phyloP scores from a whole-genome alignment of 495 filamentous ascomycete species.

The Neurospora sp. region DNA sequence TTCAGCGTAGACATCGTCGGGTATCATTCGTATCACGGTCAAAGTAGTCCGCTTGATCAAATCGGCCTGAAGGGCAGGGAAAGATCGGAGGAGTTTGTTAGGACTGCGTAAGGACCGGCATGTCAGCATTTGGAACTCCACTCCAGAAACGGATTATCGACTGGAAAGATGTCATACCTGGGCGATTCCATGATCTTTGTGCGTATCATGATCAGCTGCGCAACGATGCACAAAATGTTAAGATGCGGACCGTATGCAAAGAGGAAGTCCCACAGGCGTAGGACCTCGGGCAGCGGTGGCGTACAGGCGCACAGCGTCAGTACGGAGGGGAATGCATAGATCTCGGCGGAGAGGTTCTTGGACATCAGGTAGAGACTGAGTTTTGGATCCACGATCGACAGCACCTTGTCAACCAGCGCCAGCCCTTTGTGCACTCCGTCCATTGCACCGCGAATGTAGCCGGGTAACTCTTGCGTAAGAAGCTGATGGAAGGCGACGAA shows the following conservation, averaged over 20 bases:
- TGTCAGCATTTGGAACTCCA: conserved; percentile 6
- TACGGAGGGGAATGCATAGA: conserved; percentile 97
- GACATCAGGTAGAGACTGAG: conserved; percentile 71
- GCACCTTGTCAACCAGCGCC: conserved; percentile 78
- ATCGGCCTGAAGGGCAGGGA: conserved; percentile 73
- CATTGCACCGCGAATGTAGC: conserved; percentile 93
- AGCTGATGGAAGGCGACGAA: conserved; percentile 86
- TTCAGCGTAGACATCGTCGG: conserved; percentile 78
- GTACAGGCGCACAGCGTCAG: conserved; percentile 93
- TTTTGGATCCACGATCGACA: conserved; percentile 84
- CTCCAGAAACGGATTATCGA: neutral
- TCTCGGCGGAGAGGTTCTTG: conserved; percentile 80
- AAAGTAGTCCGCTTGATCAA: conserved; percentile 73
- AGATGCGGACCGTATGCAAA: conserved; percentile 91
- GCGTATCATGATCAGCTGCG: conserved; percentile 83
- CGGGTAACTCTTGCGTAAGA: conserved; percentile 80
- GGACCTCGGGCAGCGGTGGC: conserved; percentile 89
- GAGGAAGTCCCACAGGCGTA: conserved; percentile 95
- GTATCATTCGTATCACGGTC: conserved; percentile 73
- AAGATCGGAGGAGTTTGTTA: conserved; percentile 82
- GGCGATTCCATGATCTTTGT: conserved; percentile 70
- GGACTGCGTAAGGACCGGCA: conserved; percentile 45
- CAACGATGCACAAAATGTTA: conserved; percentile 94
- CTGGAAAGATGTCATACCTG: conserved; percentile 48
- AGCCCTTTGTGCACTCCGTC: conserved; percentile 92